phyloP scores from a whole-genome alignment of 106 monocot species.

The Phalaenopsis aphrodite region DNA sequence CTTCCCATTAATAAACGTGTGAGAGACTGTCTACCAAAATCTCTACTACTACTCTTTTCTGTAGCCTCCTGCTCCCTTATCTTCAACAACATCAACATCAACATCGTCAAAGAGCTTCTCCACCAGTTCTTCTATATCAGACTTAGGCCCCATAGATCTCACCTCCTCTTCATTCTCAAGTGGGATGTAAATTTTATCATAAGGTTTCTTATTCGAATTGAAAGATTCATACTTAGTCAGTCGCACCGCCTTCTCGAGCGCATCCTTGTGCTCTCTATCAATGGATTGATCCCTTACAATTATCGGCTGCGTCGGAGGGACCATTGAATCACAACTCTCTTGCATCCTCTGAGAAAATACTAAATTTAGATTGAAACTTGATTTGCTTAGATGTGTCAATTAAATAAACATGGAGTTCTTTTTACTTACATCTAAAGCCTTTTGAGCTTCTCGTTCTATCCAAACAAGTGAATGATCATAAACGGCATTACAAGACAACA shows the following conservation, averaged over 20 bases:
- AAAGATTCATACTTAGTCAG: not conserved
- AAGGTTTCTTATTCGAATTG: not conserved
- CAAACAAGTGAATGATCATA: slow-evolving; percentile 62
- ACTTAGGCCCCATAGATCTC: not conserved
- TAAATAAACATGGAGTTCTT: not conserved
- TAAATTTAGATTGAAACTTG: not conserved
- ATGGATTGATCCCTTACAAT: slow-evolving; percentile 2
- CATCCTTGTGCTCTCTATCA: slow-evolving; percentile 5
- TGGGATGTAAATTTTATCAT: not conserved
- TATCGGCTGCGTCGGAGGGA: slow-evolving; percentile 4
- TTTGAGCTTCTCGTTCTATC: slow-evolving; percentile 56
- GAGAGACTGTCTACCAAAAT: not conserved
- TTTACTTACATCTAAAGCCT: slow-evolving; percentile 49
- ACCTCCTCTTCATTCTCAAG: not conserved
- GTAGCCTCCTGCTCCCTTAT: not conserved
- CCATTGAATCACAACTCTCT: not conserved
- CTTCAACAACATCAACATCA: not conserved
- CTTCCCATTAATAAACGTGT: not conserved
- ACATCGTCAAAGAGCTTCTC: not conserved
- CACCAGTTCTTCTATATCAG: slow-evolving; percentile 3
- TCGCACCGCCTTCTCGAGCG: not conserved
- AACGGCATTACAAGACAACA: slow-evolving; percentile 62
- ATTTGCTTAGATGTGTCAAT: not conserved
- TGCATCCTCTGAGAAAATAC: not conserved
- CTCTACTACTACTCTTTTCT: not conserved